These are phyloP conservation scores for Dunaliella primolecta DNA, from an alignment of 139 green algal genomes.

Conservation along the genomic window DNA sequence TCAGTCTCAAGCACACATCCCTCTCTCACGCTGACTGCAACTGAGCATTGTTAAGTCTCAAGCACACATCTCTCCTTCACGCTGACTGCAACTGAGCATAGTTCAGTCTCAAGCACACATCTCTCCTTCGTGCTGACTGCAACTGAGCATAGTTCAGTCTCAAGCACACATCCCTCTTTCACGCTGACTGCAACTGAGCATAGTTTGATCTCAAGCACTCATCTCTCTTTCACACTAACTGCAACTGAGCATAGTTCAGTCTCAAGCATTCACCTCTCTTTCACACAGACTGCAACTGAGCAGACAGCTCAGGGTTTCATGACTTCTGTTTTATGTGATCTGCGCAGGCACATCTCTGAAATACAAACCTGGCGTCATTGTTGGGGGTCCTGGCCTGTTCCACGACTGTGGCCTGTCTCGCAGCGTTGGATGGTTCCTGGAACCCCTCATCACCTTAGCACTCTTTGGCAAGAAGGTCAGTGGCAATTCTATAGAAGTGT, in stretches of 20 bases:
- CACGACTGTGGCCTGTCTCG: slow-evolving; percentile 87
- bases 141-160: no score
- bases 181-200: background rate
- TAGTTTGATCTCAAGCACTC: background rate
- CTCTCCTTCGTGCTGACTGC: no score
- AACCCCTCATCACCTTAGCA: slow-evolving; percentile 80
- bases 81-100: no score
- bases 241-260: background rate
- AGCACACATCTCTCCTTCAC: no score
- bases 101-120: no score
- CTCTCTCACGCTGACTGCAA: no score
- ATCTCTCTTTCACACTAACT: background rate
- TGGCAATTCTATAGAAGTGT: background rate
- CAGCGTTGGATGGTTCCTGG: slow-evolving; percentile 91
- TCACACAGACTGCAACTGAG: background rate
- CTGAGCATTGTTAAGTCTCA: no score
- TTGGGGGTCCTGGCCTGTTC: slow-evolving; percentile 58
- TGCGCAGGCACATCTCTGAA: slow-evolving; percentile 79
- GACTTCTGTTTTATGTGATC: background rate
- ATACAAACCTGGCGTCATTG: slow-evolving; percentile 86
- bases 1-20: no score
- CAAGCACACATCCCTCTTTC: no score
- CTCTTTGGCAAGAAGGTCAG: slow-evolving; percentile 91
- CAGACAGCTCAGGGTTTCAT: background rate
- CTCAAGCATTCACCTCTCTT: background rate